Conservation (phyloP, 2,329 filamentous ascomycete genomes). For the Fusarium virguliforme region DNA sequence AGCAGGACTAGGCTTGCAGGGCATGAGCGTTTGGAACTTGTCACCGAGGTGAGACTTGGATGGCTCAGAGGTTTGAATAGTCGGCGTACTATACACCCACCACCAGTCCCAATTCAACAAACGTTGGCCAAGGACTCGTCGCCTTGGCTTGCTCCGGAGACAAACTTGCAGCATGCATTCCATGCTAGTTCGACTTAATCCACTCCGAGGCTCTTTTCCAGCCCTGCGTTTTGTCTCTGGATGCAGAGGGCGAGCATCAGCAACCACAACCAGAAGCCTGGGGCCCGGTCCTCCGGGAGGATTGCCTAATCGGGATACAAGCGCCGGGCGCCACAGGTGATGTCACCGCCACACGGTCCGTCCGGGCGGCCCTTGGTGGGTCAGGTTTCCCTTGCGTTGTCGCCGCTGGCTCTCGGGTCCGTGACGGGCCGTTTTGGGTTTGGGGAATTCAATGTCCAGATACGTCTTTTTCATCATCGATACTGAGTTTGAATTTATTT, state of each 20-base stretch:
- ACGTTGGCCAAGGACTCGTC: neutral
- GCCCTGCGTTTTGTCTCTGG: conserved; percentile 5
- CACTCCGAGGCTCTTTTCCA: conserved; percentile 16
- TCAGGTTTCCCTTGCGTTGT: conserved; percentile 11
- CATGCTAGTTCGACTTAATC: neutral
- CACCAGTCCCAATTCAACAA: neutral
- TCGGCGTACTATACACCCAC: conserved; percentile 10
- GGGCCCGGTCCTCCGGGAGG: conserved; percentile 20
- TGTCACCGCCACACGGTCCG: conserved; percentile 39
- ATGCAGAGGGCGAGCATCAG: neutral
- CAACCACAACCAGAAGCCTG: neutral
- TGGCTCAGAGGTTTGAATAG: conserved; percentile 12
- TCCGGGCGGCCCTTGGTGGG: conserved; percentile 38
- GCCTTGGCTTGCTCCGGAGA: neutral
- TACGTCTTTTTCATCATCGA: conserved; percentile 19
- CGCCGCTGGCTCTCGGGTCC: conserved; percentile 35
- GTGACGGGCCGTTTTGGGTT: conserved; percentile 35
- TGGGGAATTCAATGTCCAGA: conserved; percentile 19
- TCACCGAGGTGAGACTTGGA: conserved; percentile 8
- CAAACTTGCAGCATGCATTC: conserved; percentile 1
- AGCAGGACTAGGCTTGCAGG: neutral
- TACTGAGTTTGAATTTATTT: conserved; percentile 32
- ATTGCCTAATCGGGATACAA: conserved; percentile 31
- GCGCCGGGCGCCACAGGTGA: conserved; percentile 21
- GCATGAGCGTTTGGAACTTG: conserved; percentile 8